Conservation (phyloP, 495 filamentous ascomycete species). For the Wilcoxina mikolae region DNA sequence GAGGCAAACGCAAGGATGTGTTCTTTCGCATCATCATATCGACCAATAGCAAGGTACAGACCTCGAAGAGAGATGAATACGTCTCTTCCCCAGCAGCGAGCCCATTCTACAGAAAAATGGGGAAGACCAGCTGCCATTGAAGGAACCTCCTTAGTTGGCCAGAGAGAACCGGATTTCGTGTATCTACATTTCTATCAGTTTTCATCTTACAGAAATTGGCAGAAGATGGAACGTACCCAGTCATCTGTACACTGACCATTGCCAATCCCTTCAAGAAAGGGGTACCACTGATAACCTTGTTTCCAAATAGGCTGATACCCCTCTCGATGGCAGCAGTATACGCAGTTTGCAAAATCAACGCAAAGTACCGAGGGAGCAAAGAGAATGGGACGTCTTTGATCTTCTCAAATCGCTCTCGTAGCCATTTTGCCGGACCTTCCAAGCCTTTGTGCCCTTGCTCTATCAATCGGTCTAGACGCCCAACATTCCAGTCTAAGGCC, state of each 20-base stretch:
- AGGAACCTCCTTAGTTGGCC: constrained; percentile 67
- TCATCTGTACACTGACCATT: constrained; percentile 81
- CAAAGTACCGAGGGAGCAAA: constrained; percentile 84
- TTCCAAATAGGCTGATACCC: constrained; percentile 59
- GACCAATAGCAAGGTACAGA: constrained; percentile 72
- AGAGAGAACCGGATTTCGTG: constrained; percentile 77
- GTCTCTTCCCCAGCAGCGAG: constrained; percentile 93
- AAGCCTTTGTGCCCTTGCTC: constrained; percentile 45
- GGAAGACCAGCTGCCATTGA: constrained; percentile 86
- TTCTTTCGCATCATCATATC: constrained; percentile 74
- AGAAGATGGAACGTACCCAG: constrained; percentile 36
- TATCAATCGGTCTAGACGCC: constrained; percentile 58
- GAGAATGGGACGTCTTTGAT: constrained; percentile 75
- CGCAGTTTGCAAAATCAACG: constrained; percentile 68
- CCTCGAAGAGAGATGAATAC: constrained; percentile 91
- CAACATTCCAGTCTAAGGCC: constrained; percentile 81
- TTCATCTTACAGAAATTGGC: background rate
- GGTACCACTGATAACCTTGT: constrained; percentile 62
- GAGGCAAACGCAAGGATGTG: constrained; percentile 93
- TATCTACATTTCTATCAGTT: constrained; percentile 29
- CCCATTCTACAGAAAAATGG: constrained; percentile 89
- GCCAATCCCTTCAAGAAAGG: constrained; percentile 71
- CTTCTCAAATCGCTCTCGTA: constrained; percentile 67
- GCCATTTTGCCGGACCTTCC: constrained; percentile 53
- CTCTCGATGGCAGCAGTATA: constrained; percentile 71